phyloP scores from a whole-genome alignment of 202 grass and related monocot species.

The Setaria viridis region DNA sequence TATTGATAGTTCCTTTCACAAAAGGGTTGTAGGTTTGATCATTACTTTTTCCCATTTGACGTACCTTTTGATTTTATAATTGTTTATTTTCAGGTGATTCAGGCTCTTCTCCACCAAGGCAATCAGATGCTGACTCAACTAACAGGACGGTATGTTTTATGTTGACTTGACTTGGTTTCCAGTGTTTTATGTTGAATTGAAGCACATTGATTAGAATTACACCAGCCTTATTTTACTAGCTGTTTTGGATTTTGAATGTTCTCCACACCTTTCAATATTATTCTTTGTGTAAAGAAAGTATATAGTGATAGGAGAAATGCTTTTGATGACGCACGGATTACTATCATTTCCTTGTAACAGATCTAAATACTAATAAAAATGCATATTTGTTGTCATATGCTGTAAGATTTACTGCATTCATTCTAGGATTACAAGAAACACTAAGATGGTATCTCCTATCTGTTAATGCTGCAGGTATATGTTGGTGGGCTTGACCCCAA shows the following conservation, averaged over 20 bases:
- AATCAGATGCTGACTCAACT: conserved; percentile 68
- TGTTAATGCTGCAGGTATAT: conserved; percentile 61
- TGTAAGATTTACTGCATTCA: not conserved
- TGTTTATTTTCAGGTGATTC: conserved; percentile 62
- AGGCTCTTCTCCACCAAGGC: conserved; percentile 64
- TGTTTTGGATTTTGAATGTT: not conserved
- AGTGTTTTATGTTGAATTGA: conserved; percentile 26
- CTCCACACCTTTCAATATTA: not conserved
- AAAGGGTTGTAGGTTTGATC: conserved; percentile 11
- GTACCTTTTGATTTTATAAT: conserved; percentile 20
- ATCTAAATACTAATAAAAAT: not conserved
- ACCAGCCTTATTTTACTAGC: not conserved
- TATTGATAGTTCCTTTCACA: not conserved
- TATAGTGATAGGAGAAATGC: not conserved
- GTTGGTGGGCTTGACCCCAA: conserved; percentile 77
- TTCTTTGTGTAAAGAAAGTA: not conserved
- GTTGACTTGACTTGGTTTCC: not conserved
- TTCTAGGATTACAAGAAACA: not conserved
- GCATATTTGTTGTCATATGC: not conserved
- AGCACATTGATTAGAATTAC: not conserved
- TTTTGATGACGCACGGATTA: not conserved
- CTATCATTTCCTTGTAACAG: not conserved
- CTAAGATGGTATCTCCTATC: not conserved
- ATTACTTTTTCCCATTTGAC: not conserved
- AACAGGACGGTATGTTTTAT: conserved; percentile 65